A percentile compares a stretch with the other conserved stretches of the same genome.
Conservation (phyloP, 345 rosid species). For the Eucalyptus pauciflora region DNA sequence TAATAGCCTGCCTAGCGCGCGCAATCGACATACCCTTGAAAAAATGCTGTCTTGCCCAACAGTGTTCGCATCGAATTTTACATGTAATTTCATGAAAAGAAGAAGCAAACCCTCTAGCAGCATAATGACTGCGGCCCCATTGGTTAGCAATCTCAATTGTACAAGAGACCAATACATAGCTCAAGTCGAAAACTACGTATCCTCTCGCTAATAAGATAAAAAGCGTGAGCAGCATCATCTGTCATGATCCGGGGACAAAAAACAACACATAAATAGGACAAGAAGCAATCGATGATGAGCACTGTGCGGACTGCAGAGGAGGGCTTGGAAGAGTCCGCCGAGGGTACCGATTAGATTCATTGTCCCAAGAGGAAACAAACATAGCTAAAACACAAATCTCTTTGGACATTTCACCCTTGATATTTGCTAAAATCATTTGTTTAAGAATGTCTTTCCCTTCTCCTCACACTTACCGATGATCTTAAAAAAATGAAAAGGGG, state of each 20-base stretch:
- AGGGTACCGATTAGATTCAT: neutral
- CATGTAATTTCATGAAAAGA: neutral
- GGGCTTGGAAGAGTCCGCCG: neutral
- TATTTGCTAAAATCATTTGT: neutral
- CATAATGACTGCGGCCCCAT: neutral
- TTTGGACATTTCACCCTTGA: neutral
- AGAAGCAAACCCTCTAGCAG: neutral
- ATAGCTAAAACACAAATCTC: neutral
- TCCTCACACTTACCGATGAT: neutral
- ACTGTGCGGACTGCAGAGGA: neutral
- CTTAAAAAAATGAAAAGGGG: neutral
- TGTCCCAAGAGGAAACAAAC: neutral
- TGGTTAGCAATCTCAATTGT: neutral
- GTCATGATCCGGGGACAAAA: neutral
- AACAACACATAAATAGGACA: neutral
- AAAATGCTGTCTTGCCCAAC: neutral
- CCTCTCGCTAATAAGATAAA: neutral
- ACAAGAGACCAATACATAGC: neutral
- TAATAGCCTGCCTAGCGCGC: neutral
- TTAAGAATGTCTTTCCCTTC: neutral
- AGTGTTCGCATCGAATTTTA: neutral
- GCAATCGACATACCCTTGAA: neutral
- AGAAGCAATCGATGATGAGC: neutral
- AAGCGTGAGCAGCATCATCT: neutral
- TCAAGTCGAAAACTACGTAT: neutral